These are phyloP conservation scores for Fomes fomentarius DNA, from an alignment of 1,284 basidiomycete genomes.

Conservation along the genomic window DNA sequence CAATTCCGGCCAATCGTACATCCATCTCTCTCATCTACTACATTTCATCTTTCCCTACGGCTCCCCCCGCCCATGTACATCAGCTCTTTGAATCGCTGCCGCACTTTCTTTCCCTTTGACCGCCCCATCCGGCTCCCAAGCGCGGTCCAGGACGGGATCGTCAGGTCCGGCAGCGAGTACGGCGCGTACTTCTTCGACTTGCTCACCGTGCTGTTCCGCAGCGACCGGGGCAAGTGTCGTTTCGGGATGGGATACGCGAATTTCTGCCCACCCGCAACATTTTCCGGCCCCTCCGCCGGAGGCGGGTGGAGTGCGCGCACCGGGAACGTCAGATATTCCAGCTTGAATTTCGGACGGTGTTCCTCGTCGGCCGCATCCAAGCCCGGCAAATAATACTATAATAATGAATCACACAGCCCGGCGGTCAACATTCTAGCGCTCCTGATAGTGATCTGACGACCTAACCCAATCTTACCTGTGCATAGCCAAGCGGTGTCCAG, in stretches of 20 bases:
- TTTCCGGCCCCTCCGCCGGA: conserved; percentile 29
- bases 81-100: conserved; percentile 64
- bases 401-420: no score
- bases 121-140: conserved; percentile 68
- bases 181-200: conserved; percentile 67
- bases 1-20: conserved; percentile 10
- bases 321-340: conserved; percentile 81
- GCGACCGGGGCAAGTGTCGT: conserved; percentile 60
- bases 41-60: conserved; percentile 23
- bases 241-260: conserved; percentile 64
- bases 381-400: conserved; percentile 78
- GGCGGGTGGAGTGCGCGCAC: conserved; percentile 41
- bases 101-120: conserved; percentile 59
- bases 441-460: conserved; percentile 1
- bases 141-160: conserved; percentile 76
- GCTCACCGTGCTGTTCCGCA: conserved; percentile 45
- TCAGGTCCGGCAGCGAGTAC: conserved; percentile 75
- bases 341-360: conserved; percentile 64
- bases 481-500: conserved; percentile 80
- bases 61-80: conserved; percentile 67
- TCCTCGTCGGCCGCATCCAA: conserved; percentile 58
- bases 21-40: background rate
- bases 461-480: conserved; percentile 58
- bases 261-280: conserved; percentile 7
- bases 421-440: background rate